A percentile compares a stretch with the other conserved stretches of the same genome.
Evolutionary conservation across 441 rosid species (phyloP).

Genomic region (Jatropha multifida): DNA sequence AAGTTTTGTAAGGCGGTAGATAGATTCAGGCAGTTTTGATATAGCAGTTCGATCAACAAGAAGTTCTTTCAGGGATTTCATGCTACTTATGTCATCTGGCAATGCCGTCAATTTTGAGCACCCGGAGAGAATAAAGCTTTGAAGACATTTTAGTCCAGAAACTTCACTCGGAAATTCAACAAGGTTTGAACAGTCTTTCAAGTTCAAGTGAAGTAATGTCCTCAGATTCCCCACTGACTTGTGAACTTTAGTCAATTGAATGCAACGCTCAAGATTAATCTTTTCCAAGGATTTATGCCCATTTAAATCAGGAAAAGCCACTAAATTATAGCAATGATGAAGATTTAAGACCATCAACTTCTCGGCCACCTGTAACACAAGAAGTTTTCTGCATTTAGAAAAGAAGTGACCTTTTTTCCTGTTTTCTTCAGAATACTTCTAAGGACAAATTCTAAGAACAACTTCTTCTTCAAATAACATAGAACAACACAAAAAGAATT

Average conservation of each 20-base stretch:
- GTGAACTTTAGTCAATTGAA: constrained; percentile 40
- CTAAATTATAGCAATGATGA: constrained; percentile 18
- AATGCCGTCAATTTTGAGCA: constrained; percentile 46
- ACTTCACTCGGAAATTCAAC: constrained; percentile 47
- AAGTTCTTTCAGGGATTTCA: constrained; percentile 53
- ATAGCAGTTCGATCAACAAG: constrained; percentile 49
- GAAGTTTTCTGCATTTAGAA: neutral
- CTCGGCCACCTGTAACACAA: constrained; percentile 28
- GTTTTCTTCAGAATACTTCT: neutral
- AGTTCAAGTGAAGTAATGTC: constrained; percentile 44
- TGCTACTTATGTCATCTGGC: constrained; percentile 47
- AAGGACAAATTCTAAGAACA: neutral
- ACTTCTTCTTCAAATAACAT: neutral
- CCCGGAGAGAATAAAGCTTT: constrained; percentile 49
- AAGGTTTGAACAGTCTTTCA: constrained; percentile 44
- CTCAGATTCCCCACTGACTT: constrained; percentile 44
- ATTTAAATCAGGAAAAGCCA: constrained; percentile 48
- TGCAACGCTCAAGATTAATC: constrained; percentile 48
- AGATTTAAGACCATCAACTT: constrained; percentile 33
- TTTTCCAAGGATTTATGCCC: constrained; percentile 43
- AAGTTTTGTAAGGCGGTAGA: constrained; percentile 39
- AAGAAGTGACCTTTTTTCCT: neutral
- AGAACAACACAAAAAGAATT: neutral
- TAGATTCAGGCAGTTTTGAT: constrained; percentile 44
- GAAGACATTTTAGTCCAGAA: constrained; percentile 47